phyloP scores from a whole-genome alignment of 441 rosid genomes.

The Gossypium schwendimanii region DNA sequence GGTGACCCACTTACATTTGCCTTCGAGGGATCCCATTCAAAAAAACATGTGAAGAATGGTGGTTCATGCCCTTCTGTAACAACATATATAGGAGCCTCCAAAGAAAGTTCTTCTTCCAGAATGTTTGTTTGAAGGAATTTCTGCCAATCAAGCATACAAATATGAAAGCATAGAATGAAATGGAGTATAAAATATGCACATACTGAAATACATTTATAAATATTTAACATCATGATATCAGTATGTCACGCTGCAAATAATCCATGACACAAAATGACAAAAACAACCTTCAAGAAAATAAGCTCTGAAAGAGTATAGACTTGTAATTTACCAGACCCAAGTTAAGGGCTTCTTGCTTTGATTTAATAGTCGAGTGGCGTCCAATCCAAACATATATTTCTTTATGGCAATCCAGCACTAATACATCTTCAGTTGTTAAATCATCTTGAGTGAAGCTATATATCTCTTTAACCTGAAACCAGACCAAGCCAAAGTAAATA shows the following conservation, averaged over 20 bases:
- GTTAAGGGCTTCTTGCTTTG: slow-evolving; percentile 51
- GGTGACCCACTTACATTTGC: slow-evolving; percentile 53
- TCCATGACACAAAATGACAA: slow-evolving; percentile 12
- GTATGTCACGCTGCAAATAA: neutral
- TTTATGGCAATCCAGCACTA: slow-evolving; percentile 54
- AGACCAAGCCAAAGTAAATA: slow-evolving; percentile 1
- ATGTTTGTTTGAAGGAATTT: slow-evolving; percentile 65
- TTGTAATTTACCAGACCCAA: slow-evolving; percentile 58
- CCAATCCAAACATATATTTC: slow-evolving; percentile 89
- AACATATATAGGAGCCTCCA: slow-evolving; percentile 63
- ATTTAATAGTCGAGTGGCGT: slow-evolving; percentile 46
- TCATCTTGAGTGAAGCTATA: slow-evolving; percentile 86
- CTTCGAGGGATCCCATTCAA: slow-evolving; percentile 73
- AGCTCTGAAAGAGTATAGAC: slow-evolving; percentile 11
- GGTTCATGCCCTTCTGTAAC: slow-evolving; percentile 80
- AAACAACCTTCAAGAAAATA: slow-evolving; percentile 3
- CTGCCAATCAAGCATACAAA: slow-evolving; percentile 37
- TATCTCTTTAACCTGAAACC: slow-evolving; percentile 72
- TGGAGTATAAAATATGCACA: neutral
- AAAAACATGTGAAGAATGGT: slow-evolving; percentile 65
- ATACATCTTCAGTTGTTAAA: slow-evolving; percentile 83
- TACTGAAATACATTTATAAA: slow-evolving; percentile 6
- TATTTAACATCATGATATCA: neutral
- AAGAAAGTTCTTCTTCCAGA: slow-evolving; percentile 37
- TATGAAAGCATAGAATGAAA: slow-evolving; percentile 3